These are phyloP conservation scores for Phytopythium kandeliae DNA, from an alignment of 352 stramenopile genomes.

Conservation along the genomic window DNA sequence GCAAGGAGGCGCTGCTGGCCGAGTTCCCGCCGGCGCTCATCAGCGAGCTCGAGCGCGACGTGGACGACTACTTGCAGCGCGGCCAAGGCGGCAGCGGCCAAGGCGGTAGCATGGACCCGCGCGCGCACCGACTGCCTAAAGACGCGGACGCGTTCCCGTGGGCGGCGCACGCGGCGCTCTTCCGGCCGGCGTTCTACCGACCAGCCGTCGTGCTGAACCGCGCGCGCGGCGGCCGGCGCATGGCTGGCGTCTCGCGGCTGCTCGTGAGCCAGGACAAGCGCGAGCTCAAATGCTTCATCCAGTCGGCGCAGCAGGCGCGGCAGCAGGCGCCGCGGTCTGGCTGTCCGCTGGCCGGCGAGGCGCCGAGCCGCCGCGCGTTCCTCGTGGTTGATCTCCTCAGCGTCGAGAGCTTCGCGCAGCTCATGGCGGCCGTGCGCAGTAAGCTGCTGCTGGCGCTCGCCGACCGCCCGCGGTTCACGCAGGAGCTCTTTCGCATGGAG, in stretches of 20 bases:
- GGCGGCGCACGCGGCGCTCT: conserved; percentile 14
- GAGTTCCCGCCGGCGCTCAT: conserved; percentile 26
- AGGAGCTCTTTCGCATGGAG: conserved; percentile 26
- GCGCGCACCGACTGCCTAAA: conserved; percentile 2
- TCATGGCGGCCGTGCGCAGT: conserved; percentile 29
- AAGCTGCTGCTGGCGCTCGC: conserved; percentile 25
- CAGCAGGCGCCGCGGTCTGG: too few relatives aligned
- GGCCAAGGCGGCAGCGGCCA: too few relatives aligned
- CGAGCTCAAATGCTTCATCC: conserved; percentile 56
- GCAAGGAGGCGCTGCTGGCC: conserved; percentile 33
- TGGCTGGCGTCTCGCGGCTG: conserved; percentile 40
- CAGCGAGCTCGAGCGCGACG: conserved; percentile 28
- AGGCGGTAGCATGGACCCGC: neutral
- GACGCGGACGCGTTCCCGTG: conserved; percentile 27
- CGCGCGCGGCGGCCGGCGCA: conserved; percentile 19
- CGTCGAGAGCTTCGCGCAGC: conserved; percentile 23
- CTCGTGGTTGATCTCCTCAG: neutral
- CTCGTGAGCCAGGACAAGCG: conserved; percentile 62
- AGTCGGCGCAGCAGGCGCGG: conserved; percentile 6
- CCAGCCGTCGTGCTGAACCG: conserved; percentile 44
- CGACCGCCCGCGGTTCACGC: conserved; percentile 23
- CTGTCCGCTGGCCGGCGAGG: too few relatives aligned
- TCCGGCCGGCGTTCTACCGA: conserved; percentile 42
- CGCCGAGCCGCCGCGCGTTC: neutral
- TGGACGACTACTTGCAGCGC: conserved; percentile 13